Evolutionary conservation across 2,329 filamentous ascomycete genomes (phyloP).

Genomic region (Trichoderma sp.): DNA sequence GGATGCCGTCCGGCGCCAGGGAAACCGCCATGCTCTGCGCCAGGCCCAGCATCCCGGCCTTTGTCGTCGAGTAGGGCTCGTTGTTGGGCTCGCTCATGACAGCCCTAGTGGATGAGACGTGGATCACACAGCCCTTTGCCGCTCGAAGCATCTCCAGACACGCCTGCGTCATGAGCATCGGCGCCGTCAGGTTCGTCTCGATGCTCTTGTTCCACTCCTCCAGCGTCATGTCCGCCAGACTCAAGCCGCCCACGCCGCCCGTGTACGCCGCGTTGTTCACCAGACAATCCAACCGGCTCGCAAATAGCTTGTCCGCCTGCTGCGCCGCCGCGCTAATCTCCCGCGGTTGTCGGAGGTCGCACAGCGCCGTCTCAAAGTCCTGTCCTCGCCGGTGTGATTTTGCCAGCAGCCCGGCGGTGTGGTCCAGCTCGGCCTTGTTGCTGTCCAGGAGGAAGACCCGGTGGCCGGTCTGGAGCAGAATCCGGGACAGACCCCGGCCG

Average conservation of each 20-base stretch:
- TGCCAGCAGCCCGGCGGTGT: constrained; percentile 32
- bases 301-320: constrained; percentile 35
- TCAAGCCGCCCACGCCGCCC: constrained; percentile 32
- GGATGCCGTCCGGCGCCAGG: constrained; percentile 41
- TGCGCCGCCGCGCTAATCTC: constrained; percentile 33
- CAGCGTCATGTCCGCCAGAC: constrained; percentile 33
- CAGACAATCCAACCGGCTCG: constrained; percentile 38
- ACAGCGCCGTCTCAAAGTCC: constrained; percentile 27
- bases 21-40: constrained; percentile 49
- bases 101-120: constrained; percentile 51
- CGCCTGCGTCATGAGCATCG: constrained; percentile 32
- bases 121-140: constrained; percentile 37
- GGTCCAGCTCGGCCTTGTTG: constrained; percentile 37
- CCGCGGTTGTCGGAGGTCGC: constrained; percentile 34
- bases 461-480: constrained; percentile 38
- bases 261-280: constrained; percentile 44
- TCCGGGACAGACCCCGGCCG: constrained; percentile 27
- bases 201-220: constrained; percentile 39
- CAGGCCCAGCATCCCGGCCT: constrained; percentile 50
- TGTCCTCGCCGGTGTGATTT: constrained; percentile 17
- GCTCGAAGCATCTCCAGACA: constrained; percentile 29
- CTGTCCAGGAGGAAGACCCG: constrained; percentile 41
- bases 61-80: constrained; percentile 49
- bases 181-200: constrained; percentile 39
- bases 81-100: constrained; percentile 48